Evolutionary conservation across 768 basidiomycete genomes (phyloP).

Genomic region (Lactifluus piperatus): DNA sequence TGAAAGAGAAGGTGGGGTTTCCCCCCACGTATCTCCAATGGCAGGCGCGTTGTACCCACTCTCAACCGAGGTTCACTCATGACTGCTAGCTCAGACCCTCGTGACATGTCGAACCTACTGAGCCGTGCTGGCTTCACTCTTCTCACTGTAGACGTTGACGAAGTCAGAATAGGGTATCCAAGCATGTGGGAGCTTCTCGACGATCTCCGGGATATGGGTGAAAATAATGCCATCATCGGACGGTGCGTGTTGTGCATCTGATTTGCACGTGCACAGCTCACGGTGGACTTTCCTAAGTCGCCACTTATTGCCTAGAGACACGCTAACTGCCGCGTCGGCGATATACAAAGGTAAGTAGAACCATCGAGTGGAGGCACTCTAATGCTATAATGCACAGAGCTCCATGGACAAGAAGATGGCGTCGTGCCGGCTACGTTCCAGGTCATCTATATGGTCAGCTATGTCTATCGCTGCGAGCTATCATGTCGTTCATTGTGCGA

Average conservation of each 20-base stretch:
- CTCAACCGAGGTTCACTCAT: neutral
- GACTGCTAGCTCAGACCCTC: constrained; percentile 51
- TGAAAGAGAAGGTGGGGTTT: constrained; percentile 92
- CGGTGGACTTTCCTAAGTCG: constrained; percentile 38
- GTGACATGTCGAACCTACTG: constrained; percentile 88
- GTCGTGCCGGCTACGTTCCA: constrained; percentile 92
- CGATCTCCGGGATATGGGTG: constrained; percentile 95
- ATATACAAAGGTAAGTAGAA: constrained; percentile 76
- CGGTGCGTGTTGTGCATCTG: constrained; percentile 37
- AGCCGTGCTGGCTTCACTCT: constrained; percentile 89
- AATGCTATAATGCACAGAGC: constrained; percentile 37
- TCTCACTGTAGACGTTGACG: constrained; percentile 92
- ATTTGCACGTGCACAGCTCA: neutral
- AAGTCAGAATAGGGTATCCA: constrained; percentile 84
- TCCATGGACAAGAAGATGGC: constrained; percentile 81
- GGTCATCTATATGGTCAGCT: constrained; percentile 80
- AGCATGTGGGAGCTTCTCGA: constrained; percentile 94
- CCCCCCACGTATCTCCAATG: constrained; percentile 97
- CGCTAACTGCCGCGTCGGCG: constrained; percentile 81
- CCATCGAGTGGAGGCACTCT: too few relatives aligned
- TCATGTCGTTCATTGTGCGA: neutral
- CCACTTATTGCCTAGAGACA: constrained; percentile 69
- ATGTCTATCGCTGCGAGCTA: neutral
- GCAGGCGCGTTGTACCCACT: constrained; percentile 48
- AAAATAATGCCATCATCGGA: constrained; percentile 84